phyloP scores from a whole-genome alignment of 768 basidiomycete genomes.

The Mycena epipterygia region DNA sequence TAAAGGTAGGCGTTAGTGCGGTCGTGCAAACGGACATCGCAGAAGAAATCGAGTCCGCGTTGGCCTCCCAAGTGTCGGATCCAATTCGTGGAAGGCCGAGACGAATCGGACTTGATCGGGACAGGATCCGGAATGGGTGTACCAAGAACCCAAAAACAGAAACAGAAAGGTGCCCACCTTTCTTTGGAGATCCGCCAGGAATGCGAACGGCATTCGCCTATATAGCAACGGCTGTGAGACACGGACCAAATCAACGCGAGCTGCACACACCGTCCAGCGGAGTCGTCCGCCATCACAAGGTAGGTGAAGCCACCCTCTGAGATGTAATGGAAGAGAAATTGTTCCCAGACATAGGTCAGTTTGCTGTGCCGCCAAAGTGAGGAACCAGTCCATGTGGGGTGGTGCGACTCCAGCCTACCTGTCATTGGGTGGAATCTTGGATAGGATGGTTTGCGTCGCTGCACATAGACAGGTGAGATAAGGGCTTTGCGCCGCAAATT shows the following conservation, averaged over 20 bases:
- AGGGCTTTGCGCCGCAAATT: background rate
- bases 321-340: constrained; percentile 95
- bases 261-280: constrained; percentile 80
- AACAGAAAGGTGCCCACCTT: constrained; percentile 59
- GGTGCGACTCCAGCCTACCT: constrained; percentile 59
- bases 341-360: constrained; percentile 91
- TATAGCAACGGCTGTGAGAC: constrained; percentile 11
- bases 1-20: constrained; percentile 44
- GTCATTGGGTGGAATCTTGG: constrained; percentile 95
- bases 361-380: constrained; percentile 62
- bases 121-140: background rate
- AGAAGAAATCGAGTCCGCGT: too few relatives aligned
- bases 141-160: background rate
- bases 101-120: background rate
- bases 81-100: too few relatives aligned
- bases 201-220: constrained; percentile 95
- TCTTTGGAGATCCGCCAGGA: constrained; percentile 88
- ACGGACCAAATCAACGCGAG: background rate
- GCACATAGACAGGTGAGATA: constrained; percentile 10
- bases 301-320: constrained; percentile 90
- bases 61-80: too few relatives aligned
- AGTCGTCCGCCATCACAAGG: constrained; percentile 95
- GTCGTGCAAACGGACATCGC: too few relatives aligned
- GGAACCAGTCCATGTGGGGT: background rate
- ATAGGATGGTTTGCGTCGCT: constrained; percentile 92